phyloP scores from a whole-genome alignment of 2,329 filamentous ascomycete species.

The Sporothrix euskadiensis region DNA sequence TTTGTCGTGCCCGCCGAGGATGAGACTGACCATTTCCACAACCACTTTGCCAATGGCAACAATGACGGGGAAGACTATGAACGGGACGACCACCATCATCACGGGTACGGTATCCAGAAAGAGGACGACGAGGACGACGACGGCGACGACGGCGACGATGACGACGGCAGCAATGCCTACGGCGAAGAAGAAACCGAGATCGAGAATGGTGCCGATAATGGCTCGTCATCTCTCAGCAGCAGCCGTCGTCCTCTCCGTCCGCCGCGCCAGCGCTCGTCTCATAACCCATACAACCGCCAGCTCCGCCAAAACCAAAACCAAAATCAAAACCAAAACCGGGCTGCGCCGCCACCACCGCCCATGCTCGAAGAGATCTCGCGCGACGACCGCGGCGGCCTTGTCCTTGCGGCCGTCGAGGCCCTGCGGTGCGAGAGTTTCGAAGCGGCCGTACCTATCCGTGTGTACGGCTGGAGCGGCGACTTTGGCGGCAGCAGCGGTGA shows the following conservation, averaged over 20 bases:
- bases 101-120: neutral
- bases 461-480: slow-evolving; percentile 65
- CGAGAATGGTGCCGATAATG: neutral
- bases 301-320: neutral
- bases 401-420: slow-evolving; percentile 75
- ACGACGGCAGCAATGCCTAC: neutral
- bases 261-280: neutral
- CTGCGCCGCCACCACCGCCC: slow-evolving; percentile 37
- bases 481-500: slow-evolving; percentile 31
- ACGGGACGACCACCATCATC: slow-evolving; percentile 20
- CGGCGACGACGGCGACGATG: slow-evolving; percentile 6
- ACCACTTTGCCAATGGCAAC: slow-evolving; percentile 38
- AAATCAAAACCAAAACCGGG: neutral
- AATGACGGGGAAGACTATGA: slow-evolving; percentile 35
- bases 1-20: slow-evolving; percentile 71
- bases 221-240: neutral
- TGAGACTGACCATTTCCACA: slow-evolving; percentile 35
- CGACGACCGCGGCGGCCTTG: slow-evolving; percentile 72
- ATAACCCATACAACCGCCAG: neutral
- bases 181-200: neutral
- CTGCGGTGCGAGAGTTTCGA: slow-evolving; percentile 87
- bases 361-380: slow-evolving; percentile 77
- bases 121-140: slow-evolving; percentile 39
- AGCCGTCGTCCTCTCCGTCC: neutral
- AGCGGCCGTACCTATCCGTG: slow-evolving; percentile 77